Evolutionary conservation across 176 grass and related monocot genomes (phyloP), one percentile per base, ranked within the genome.

Genomic region (Panicum miliaceum): DNA sequence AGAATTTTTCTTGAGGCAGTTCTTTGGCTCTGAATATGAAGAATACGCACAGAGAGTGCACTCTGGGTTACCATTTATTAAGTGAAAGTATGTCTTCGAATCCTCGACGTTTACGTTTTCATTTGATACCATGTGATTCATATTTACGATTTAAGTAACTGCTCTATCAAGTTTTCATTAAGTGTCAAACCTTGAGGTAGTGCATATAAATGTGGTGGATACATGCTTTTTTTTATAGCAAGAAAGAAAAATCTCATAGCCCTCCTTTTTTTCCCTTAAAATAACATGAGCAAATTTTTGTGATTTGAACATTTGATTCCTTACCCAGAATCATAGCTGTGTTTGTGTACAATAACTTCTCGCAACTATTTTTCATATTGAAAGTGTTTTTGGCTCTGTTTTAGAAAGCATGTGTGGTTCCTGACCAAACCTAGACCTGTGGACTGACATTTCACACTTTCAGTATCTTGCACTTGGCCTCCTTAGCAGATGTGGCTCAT

Each of bases 1-100:
- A 82, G 96, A 99, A 59, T 96, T 87, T 94, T 99, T 94, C 91
- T 92, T 99, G 90, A 96, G 85, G 78, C 89, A 96, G 82, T 99
- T 99, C 71, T 99, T 99, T 79, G 91, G 96, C 3, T 46, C 32
- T 40, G 84, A 87, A 43, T 99, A 99, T 2, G 75, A 83, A 38
- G 93, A 99, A 81, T 99, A 99, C 40, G 76, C 89, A 85, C 56
- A 4, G 69, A 89, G 80, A 48, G 89, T 96, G 12, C 93, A 87
- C 59, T 99, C 93, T 27, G 96, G 96, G 68, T 77, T 99, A 53
- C 96, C 91, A 63, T 99, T 99, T 78, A 90, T 96, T 77, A 96
- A 78, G 77, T 99, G 91, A 99, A 87, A 90, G 84, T 90, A 90
- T 54, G 89, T 61, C 40, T 27, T 53, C 34, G 0, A 16, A 46